A percentile compares a stretch with the other conserved stretches of the same genome.
Conservation (phyloP, 2,329 filamentous ascomycete species). For the Chrysoporthe austroafricana region DNA sequence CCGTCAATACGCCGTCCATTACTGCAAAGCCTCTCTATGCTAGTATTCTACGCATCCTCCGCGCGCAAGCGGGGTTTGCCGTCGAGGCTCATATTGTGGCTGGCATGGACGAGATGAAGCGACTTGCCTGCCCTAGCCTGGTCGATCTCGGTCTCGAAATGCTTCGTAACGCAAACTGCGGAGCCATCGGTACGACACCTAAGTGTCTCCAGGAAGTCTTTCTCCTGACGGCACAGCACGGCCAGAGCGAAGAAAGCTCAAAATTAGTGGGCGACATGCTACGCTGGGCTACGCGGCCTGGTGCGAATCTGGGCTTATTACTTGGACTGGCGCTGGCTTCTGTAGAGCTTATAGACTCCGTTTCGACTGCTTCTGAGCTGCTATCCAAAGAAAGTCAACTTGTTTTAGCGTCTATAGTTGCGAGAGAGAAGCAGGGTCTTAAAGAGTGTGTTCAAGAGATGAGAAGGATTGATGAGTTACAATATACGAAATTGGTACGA, state of each 20-base stretch:
- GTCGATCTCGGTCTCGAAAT: conserved; percentile 2
- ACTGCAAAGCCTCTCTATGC: not conserved
- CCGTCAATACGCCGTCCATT: not conserved
- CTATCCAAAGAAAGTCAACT: not conserved
- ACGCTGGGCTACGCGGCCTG: not conserved
- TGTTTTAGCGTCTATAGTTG: not conserved
- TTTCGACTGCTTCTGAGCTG: not conserved
- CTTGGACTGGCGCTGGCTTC: not conserved
- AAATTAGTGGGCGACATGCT: not conserved
- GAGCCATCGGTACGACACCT: not conserved
- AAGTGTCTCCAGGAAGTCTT: not conserved
- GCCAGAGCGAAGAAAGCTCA: not conserved
- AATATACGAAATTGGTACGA: not conserved
- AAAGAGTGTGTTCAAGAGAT: not conserved
- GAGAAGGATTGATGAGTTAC: not conserved
- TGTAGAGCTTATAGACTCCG: not conserved
- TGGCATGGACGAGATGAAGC: conserved; percentile 15
- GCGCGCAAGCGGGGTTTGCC: conserved; percentile 1
- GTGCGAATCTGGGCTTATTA: not conserved
- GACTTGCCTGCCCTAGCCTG: not conserved
- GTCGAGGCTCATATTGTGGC: conserved; percentile 3
- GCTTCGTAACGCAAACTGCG: not conserved
- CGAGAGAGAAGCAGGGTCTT: not conserved
- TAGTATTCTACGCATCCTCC: not conserved
- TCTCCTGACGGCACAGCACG: not conserved